Evolutionary conservation across 2,329 filamentous ascomycete genomes (phyloP).

Genomic region (Aspergillus texensis): DNA sequence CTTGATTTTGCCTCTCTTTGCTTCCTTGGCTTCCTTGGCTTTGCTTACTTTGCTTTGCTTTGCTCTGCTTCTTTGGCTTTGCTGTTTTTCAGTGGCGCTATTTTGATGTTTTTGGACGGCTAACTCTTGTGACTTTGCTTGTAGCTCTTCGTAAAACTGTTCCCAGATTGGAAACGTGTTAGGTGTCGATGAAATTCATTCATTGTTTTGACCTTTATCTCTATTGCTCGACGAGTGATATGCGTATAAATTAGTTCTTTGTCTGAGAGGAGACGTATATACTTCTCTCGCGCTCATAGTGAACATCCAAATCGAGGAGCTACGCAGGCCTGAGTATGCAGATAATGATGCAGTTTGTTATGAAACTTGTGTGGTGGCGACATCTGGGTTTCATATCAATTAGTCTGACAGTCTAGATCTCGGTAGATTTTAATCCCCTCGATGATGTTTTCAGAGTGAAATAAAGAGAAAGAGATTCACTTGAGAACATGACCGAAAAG

Average conservation of each 20-base stretch:
- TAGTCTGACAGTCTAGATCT: too few species aligned
- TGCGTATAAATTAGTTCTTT: background rate
- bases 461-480: too few species aligned
- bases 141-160: background rate
- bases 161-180: background rate
- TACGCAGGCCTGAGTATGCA: too few species aligned
- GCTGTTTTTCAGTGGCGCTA: background rate
- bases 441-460: too few species aligned
- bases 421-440: too few species aligned
- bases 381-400: too few species aligned
- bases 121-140: background rate
- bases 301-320: too few species aligned
- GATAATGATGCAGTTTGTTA: too few species aligned
- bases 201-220: background rate
- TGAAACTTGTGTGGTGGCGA: too few species aligned
- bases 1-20: background rate
- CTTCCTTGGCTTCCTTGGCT: background rate
- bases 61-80: background rate
- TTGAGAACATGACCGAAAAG: too few species aligned
- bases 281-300: too few species aligned
- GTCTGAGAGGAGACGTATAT: background rate
- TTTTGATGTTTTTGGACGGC: background rate
- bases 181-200: background rate
- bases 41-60: background rate
- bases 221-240: background rate